These are phyloP conservation scores for Brassica balearica DNA, from an alignment of 441 rosid species.

Conservation along the genomic window DNA sequence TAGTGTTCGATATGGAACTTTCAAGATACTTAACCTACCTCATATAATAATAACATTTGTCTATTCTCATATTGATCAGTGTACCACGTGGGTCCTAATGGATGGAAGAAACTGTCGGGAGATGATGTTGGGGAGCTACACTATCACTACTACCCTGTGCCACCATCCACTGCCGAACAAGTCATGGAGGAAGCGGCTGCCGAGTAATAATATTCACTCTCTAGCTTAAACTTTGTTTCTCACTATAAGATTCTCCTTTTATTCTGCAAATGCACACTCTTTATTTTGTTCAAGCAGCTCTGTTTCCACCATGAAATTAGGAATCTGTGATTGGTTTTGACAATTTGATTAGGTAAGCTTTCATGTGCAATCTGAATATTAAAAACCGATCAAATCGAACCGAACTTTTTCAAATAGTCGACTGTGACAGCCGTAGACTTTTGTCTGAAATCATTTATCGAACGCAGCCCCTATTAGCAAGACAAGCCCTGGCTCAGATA, in stretches of 20 bases:
- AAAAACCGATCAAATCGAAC: not conserved
- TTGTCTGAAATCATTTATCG: not conserved
- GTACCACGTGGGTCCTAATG: slow-evolving; percentile 85
- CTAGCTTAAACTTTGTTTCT: no score
- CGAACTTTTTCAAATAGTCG: not conserved
- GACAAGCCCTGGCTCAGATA: not conserved
- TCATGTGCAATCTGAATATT: not conserved
- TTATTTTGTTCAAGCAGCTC: not conserved
- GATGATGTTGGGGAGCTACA: slow-evolving; percentile 98
- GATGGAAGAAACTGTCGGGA: slow-evolving; percentile 97
- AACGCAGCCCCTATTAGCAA: not conserved
- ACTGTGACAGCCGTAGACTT: not conserved
- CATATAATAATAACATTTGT: not conserved
- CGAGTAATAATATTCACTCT: slow-evolving; percentile 13
- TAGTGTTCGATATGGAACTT: not conserved
- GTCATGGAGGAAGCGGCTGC: slow-evolving; percentile 81
- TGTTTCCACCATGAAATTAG: not conserved
- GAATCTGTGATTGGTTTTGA: no score
- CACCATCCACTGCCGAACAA: slow-evolving; percentile 68
- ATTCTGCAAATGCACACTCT: not conserved
- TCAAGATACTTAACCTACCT: slow-evolving; percentile 16
- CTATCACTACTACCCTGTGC: slow-evolving; percentile 77
- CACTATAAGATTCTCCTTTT: no score
- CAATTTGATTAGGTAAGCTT: not conserved
- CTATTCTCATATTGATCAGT: slow-evolving; percentile 56